Conservation (phyloP, 495 filamentous ascomycete genomes). For the Niebla homalea region DNA sequence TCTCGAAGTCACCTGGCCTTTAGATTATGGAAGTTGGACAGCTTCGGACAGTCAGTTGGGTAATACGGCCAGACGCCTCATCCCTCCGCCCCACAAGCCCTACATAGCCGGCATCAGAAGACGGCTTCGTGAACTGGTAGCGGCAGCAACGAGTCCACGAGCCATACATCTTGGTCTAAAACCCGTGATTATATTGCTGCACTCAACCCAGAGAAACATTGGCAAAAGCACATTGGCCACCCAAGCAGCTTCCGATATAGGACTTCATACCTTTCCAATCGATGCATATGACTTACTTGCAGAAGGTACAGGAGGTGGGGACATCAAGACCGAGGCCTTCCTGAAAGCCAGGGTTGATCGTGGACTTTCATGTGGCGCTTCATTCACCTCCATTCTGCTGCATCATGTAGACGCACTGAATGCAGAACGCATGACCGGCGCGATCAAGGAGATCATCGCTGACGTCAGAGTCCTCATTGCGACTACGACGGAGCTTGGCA, state of each 20-base stretch:
- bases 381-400: conserved; percentile 71
- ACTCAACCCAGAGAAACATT: conserved; percentile 81
- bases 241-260: conserved; percentile 74
- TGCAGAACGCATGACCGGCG: conserved; percentile 73
- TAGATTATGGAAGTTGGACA: conserved; percentile 53
- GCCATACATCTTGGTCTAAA: conserved; percentile 78
- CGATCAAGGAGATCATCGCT: conserved; percentile 63
- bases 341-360: conserved; percentile 77
- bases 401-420: conserved; percentile 82
- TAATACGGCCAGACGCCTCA: conserved; percentile 5
- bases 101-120: conserved; percentile 57
- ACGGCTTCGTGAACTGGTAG: conserved; percentile 69
- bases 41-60: too few relatives aligned
- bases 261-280: conserved; percentile 77
- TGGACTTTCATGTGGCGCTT: conserved; percentile 73
- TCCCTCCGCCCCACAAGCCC: conserved; percentile 23
- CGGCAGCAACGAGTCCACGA: conserved; percentile 75
- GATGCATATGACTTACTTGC: conserved; percentile 89
- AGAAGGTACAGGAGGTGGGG: conserved; percentile 71
- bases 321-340: conserved; percentile 86
- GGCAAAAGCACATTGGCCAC: conserved; percentile 69
- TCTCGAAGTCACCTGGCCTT: conserved; percentile 64
- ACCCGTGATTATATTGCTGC: conserved; percentile 73
- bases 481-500: conserved; percentile 88
- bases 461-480: conserved; percentile 71